Base-by-base conservation (phyloP, 2,329 filamentous ascomycete genomes). In the Sclerotinia subarctica region DNA sequence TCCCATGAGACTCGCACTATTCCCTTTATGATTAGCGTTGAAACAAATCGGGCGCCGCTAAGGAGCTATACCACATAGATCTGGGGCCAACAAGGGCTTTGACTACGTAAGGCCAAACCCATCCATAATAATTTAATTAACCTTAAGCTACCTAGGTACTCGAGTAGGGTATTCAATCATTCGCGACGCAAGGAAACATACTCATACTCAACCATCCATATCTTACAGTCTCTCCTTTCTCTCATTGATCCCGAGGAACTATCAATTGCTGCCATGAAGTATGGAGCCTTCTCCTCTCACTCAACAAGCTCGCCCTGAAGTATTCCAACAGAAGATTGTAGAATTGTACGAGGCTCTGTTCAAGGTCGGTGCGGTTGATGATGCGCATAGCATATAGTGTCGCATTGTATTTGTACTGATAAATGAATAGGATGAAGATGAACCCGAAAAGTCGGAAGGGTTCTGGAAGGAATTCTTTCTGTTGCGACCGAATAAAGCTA, bases 381-480 rank as follows among this genome's bases (percentile, higher is more conserved):
- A 65, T 26, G 47, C n/a, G 26, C 69, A 26, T 60, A 47, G 51
- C 52, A 32, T 68, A 10, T 21, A 67, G 35, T n/a, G 21, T 64
- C 63, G 26, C 29, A 46, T 52, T 11, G 8, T 32, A 19, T 38
- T 35, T 32, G 49, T 64, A 54, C 70, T 74, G 70, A 75, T 69
- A 66, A 21, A 68, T 69, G 75, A 72, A 75, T 75, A 91, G 81
- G 87, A 90, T 72, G 85, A 88, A 66, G 85, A 90, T 70, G 85
- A 88, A 69, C 79, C 82, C 64, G 90, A 93, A 38, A 90, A 90
- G 70, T 86, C 92, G 0, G 93, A 97, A 70, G 94, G 93, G 54
- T 99, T 97, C 81, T 99, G 95, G 95, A 86, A 88, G 73, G 95
- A 97, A 80, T 93, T 99, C 81, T 99, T 99, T 79, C 85, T 99